Evolutionary conservation across 345 rosid species (phyloP).

Genomic region (Hevea brasiliensis): DNA sequence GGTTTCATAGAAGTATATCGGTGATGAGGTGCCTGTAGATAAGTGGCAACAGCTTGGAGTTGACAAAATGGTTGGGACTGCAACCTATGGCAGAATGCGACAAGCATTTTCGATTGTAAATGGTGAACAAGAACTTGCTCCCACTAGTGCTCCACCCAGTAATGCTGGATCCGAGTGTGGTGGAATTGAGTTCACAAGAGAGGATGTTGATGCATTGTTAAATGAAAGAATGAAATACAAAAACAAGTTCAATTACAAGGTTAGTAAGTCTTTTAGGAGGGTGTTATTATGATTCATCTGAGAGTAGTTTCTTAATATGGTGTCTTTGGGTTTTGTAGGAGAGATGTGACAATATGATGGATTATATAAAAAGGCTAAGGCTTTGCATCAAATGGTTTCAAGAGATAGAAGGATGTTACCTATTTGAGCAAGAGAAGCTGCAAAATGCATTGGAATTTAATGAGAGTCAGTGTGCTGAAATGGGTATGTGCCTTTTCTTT

Average conservation of each 20-base stretch:
- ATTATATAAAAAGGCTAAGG: slow-evolving; percentile 84
- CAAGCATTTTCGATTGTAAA: slow-evolving; percentile 38
- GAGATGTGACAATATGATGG: slow-evolving; percentile 93
- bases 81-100: slow-evolving; percentile 31
- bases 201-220: slow-evolving; percentile 43
- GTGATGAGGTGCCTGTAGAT: slow-evolving; percentile 29
- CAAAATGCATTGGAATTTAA: slow-evolving; percentile 60
- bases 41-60: slow-evolving; percentile 18
- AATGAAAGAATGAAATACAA: slow-evolving; percentile 40
- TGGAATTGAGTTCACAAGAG: slow-evolving; percentile 43
- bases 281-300: slow-evolving; percentile 9
- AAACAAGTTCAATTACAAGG: slow-evolving; percentile 80
- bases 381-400: slow-evolving; percentile 97
- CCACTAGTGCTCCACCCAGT: slow-evolving; percentile 38
- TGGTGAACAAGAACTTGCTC: slow-evolving; percentile 34
- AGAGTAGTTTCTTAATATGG: slow-evolving; percentile 18
- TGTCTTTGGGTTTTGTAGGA: slow-evolving; percentile 55
- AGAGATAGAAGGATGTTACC: slow-evolving; percentile 81
- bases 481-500: slow-evolving; percentile 48
- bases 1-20: slow-evolving; percentile 21
- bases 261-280: slow-evolving; percentile 15
- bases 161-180: slow-evolving; percentile 51
- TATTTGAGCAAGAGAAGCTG: slow-evolving; percentile 79
- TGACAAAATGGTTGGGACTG: slow-evolving; percentile 36
- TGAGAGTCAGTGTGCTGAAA: slow-evolving; percentile 74